Evolutionary conservation across 305 asterid genomes (phyloP).

Genomic region (Salvia sclarea): DNA sequence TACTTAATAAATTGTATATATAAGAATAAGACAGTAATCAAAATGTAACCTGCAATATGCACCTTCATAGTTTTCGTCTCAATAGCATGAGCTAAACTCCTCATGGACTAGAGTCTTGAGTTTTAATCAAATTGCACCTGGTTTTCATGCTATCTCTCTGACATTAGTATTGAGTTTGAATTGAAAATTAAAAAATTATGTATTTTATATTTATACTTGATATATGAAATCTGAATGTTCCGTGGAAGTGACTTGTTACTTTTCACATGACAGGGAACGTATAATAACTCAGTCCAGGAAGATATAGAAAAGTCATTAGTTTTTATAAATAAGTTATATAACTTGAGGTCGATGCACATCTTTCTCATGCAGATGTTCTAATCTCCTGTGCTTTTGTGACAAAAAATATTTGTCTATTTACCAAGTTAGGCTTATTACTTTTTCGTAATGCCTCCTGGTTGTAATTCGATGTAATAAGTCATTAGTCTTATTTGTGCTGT

Average conservation of each 20-base stretch:
- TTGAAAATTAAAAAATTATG: slow-evolving; percentile 2
- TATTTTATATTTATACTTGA: background rate
- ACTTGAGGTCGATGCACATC: slow-evolving; percentile 8
- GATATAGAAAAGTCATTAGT: background rate
- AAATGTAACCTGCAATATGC: background rate
- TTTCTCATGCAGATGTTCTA: background rate
- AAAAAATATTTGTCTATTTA: background rate
- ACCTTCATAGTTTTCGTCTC: background rate
- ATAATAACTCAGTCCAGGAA: background rate
- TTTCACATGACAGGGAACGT: background rate
- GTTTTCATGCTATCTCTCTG: background rate
- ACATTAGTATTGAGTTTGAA: background rate
- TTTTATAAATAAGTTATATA: background rate
- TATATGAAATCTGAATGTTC: background rate
- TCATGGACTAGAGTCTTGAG: background rate
- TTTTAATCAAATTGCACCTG: background rate
- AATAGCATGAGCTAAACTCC: background rate
- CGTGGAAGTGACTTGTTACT: background rate
- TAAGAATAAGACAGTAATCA: background rate
- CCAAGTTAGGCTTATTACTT: background rate
- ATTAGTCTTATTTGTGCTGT: background rate
- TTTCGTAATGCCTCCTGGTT: background rate
- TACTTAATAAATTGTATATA: background rate
- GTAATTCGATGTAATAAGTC: background rate
- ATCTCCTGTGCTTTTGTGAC: background rate